Evolutionary conservation across 2,329 filamentous ascomycete species (phyloP), one percentile per base, ranked within the genome.

Genomic region (Calonectria leucothoes): DNA sequence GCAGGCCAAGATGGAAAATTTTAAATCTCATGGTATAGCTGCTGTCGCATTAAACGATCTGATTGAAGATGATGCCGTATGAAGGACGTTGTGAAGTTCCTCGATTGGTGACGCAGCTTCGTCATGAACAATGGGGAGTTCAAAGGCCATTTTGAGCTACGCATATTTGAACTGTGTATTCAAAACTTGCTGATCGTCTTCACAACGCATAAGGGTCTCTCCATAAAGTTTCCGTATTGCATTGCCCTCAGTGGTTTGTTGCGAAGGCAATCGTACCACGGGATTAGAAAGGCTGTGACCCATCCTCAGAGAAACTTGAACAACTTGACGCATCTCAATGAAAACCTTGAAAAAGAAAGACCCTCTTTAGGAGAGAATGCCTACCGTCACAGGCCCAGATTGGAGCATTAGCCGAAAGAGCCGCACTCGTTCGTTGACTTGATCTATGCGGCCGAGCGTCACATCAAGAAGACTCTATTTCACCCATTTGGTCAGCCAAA

Each of bases 401-500:
- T 87, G 88, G 45, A 95, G 87, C 12, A 86, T 85, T 3, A 98
- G 88, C 57, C 89, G 90, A 72, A 96, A 88, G n/a, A 95, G 83
- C 45, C 94, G 91, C 72, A 96, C 89, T 2, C 87, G 88, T 25
- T 90, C 86, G 82, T 95, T 96, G 77, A 95, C 87, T 72, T 91
- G 85, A 27, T 91, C 86, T 66, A 97, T 89, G 51, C 88, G 84
- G 52, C 87, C 86, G 12, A 97, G 81, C 4, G 86, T 88, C 20
- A 95, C 93, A 3, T 85, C 84, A 81, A 94, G 90, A 8, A 95
- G 84, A 20, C 83, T 82, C 89, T 89, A 25, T 25, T 3, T 17
- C 14, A 15, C 15, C 6, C 1, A 20, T 4, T 12, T 10, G 35
- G 37, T 48, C 33, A 66, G 57, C 59, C 10, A 11, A 14, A 39